These are phyloP conservation scores for Spergularia azorica DNA, from an alignment of 179 eudicot species.

Conservation along the genomic window DNA sequence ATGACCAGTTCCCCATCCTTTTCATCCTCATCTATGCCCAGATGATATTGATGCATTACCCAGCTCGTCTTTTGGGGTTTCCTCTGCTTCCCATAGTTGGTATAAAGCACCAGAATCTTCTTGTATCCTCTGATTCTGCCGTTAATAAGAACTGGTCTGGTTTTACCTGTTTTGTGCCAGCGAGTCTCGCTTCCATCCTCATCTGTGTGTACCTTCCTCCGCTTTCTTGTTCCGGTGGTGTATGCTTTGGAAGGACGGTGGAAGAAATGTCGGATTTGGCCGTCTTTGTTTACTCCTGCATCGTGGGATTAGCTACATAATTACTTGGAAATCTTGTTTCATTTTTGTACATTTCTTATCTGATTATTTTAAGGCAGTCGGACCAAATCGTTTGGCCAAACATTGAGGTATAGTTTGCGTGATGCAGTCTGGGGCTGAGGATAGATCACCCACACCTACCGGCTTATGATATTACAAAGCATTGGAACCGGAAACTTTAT, in stretches of 20 bases:
- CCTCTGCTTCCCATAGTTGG: constrained; percentile 42
- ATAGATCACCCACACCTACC: too few species aligned
- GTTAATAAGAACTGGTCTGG: constrained; percentile 29
- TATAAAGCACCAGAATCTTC: constrained; percentile 40
- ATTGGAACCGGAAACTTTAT: too few species aligned
- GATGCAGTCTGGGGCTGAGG: too few species aligned
- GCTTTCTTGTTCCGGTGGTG: constrained; percentile 40
- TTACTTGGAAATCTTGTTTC: too few species aligned
- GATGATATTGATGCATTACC: constrained; percentile 46
- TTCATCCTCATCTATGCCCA: constrained; percentile 37
- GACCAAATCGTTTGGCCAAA: too few species aligned
- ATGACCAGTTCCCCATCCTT: constrained; percentile 38
- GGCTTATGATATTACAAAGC: too few species aligned
- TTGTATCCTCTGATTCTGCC: constrained; percentile 35
- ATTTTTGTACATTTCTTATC: too few species aligned
- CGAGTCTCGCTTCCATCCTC: constrained; percentile 43
- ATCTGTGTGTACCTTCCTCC: constrained; percentile 38
- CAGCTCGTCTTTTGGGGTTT: constrained; percentile 43
- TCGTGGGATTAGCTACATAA: background rate
- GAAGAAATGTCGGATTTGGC: constrained; percentile 40
- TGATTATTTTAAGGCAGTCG: too few species aligned
- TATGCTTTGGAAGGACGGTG: constrained; percentile 44
- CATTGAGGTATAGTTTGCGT: too few species aligned
- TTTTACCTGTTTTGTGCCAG: constrained; percentile 45
- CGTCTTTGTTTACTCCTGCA: constrained; percentile 37